Base-by-base conservation (phyloP, 257 asterid genomes). In the Solanum medicagineum region DNA sequence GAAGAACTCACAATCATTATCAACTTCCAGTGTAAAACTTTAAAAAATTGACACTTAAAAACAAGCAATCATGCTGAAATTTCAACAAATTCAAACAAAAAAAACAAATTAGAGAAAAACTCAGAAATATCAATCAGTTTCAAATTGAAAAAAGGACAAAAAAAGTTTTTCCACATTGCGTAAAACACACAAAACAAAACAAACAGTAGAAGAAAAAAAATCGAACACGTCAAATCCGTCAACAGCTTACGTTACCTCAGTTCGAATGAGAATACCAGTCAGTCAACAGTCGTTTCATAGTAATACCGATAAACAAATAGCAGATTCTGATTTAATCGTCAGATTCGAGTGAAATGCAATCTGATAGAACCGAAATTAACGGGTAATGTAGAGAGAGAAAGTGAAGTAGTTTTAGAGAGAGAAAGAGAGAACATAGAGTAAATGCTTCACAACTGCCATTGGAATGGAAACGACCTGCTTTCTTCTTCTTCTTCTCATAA, bases 391-490 rank as follows among this genome's bases (percentile, higher is more conserved):
- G 80, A 26, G 65, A 19, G 65, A 47, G 80, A 66, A 22, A 65
- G 44, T 22, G 45, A 10, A 10, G 3, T 14, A 1, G 13, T 8
- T 60, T 10, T n/a, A 10, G 87, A 83, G 82, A 36, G 91, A 51
- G 87, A 36, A 36, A 6, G 80, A 75, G 81, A 54, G 4, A 62
- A 4, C 91, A 90, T 86, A 91, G 91, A 90, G 84, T 90, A 89
- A 91, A 91, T 92, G 97, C 92, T 87, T 49, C 84, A 87, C 90
- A 93, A 91, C 95, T 92, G 92, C 94, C 91, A 91, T 87, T 86
- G 87, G 87, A 87, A 84, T 80, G 70, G 92, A 91, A 88, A 87
- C 87, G 85, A 91, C 92, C 93, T 87, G 85, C 83, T 92, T 32
- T 86, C 56, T 12, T 22, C 81, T 74, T 12, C 60, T 74, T 89